Conservation (phyloP, 2,329 filamentous ascomycete species). For the Apiospora kogelbergensis region DNA sequence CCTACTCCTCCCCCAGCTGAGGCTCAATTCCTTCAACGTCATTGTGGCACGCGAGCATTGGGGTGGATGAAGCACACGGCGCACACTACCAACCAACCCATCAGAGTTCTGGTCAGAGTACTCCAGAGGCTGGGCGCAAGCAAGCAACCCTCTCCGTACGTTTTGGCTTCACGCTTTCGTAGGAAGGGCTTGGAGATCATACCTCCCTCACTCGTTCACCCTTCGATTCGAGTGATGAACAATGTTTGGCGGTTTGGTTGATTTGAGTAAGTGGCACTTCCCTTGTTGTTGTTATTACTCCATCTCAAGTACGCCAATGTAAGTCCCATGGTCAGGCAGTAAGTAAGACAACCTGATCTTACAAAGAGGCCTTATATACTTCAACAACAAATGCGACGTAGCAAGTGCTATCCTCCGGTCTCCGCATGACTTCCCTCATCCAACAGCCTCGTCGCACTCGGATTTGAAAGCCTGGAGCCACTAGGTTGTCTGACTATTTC, state of each 20-base stretch:
- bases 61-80: neutral
- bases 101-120: neutral
- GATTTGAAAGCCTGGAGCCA: neutral
- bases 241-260: conserved; percentile 31
- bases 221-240: neutral
- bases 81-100: neutral
- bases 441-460: neutral
- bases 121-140: neutral
- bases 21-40: neutral
- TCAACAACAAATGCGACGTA: neutral
- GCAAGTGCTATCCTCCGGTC: neutral
- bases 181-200: neutral
- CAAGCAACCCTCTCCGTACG: neutral
- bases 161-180: neutral
- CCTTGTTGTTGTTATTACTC: conserved; percentile 6
- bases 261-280: conserved; percentile 27
- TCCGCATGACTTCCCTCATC: neutral
- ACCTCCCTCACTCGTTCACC: neutral
- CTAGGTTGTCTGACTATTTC: neutral
- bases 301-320: conserved; percentile 11
- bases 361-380: neutral
- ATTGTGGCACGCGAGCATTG: neutral
- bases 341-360: neutral
- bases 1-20: neutral
- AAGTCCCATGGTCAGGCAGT: neutral